Conservation (phyloP, 495 filamentous ascomycete genomes). For the Letharia lupina region DNA sequence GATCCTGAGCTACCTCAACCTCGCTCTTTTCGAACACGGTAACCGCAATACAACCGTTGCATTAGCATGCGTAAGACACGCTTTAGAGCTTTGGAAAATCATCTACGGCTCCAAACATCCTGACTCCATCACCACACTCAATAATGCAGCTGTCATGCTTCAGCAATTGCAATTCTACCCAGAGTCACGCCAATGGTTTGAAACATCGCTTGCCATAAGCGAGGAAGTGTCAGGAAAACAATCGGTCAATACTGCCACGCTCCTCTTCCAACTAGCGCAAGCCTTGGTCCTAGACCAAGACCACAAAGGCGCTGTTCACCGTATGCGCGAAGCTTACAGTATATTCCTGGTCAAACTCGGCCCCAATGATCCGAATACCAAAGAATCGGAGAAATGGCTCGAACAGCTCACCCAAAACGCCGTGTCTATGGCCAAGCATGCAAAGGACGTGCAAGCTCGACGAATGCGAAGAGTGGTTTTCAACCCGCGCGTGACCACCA, state of each 20-base stretch:
- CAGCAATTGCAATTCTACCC: constrained; percentile 86
- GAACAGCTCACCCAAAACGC: constrained; percentile 92
- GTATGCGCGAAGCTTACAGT: constrained; percentile 92
- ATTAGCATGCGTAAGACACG: constrained; percentile 79
- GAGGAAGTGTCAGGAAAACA: constrained; percentile 79
- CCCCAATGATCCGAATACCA: constrained; percentile 85
- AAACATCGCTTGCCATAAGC: constrained; percentile 78
- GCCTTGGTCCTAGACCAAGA: constrained; percentile 89
- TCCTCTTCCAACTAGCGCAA: constrained; percentile 94
- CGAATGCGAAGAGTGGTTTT: constrained; percentile 53
- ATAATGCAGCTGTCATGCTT: constrained; percentile 98
- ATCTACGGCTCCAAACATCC: constrained; percentile 91
- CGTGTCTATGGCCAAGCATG: constrained; percentile 84
- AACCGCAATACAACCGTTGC: constrained; percentile 79
- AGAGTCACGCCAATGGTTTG: constrained; percentile 93
- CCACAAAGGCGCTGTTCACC: constrained; percentile 74
- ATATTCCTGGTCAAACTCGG: constrained; percentile 85
- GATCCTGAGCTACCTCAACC: constrained; percentile 87
- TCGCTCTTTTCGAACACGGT: constrained; percentile 90
- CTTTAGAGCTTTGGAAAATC: constrained; percentile 92
- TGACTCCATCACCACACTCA: constrained; percentile 96
- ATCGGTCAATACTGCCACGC: constrained; percentile 87
- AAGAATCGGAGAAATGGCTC: constrained; percentile 90
- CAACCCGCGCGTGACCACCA: constrained; percentile 45
- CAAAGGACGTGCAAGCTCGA: constrained; percentile 72